Evolutionary conservation across 192 early-diverging fungal species (phyloP).

Genomic region (Dissophora ornata): DNA sequence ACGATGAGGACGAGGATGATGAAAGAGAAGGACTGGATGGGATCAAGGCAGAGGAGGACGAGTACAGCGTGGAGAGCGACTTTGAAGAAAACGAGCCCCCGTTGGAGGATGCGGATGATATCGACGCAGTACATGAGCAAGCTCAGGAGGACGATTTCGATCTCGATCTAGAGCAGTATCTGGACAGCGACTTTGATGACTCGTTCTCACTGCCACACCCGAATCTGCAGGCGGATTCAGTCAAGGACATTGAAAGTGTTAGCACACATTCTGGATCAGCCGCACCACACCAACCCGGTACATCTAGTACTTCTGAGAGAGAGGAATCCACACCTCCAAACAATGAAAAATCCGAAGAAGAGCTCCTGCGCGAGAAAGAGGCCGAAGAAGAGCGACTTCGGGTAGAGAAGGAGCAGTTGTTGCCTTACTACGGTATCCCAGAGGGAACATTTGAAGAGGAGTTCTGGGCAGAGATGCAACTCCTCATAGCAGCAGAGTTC

Average conservation of each 20-base stretch:
- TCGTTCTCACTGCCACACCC: slow-evolving; percentile 1
- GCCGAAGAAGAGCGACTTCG: slow-evolving; percentile 25
- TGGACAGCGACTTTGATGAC: slow-evolving; percentile 22
- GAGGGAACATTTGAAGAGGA: slow-evolving; percentile 47
- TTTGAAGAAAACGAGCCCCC: neutral
- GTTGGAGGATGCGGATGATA: neutral
- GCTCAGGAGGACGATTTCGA: slow-evolving; percentile 29
- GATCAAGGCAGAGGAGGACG: slow-evolving; percentile 3
- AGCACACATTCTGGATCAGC: neutral
- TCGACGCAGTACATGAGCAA: neutral
- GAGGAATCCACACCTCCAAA: neutral
- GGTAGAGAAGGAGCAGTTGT: slow-evolving; percentile 12
- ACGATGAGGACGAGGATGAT: slow-evolving; percentile 9
- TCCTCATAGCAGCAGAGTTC: slow-evolving; percentile 78
- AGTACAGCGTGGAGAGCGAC: slow-evolving; percentile 5
- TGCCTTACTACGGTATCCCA: slow-evolving; percentile 36
- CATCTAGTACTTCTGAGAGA: neutral
- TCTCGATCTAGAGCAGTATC: slow-evolving; percentile 16
- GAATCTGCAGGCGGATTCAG: neutral
- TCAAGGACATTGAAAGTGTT: too few species aligned
- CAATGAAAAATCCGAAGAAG: slow-evolving; percentile 29
- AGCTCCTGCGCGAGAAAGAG: slow-evolving; percentile 16
- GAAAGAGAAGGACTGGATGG: slow-evolving; percentile 9
- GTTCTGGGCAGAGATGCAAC: slow-evolving; percentile 83
- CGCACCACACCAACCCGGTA: too few species aligned